Evolutionary conservation across 345 rosid genomes (phyloP).

Genomic region (Rhodamnia rubescens): DNA sequence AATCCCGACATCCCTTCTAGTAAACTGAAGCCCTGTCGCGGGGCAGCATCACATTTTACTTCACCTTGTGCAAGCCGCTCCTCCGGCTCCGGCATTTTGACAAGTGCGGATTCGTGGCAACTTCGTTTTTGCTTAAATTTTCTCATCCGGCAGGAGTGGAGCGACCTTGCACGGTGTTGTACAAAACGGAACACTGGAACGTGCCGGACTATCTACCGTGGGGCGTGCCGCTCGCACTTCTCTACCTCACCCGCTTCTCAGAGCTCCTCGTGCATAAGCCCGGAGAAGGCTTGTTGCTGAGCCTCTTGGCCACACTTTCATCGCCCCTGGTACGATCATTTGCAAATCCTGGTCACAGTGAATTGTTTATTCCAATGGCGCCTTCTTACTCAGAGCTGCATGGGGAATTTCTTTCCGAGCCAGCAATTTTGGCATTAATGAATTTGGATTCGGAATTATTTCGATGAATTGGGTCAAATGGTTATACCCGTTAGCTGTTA

Average conservation of each 20-base stretch:
- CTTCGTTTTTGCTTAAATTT: neutral
- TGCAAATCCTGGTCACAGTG: neutral
- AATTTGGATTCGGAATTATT: neutral
- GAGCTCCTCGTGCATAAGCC: conserved; percentile 46
- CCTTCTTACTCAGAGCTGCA: neutral
- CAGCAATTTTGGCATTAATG: neutral
- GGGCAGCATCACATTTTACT: neutral
- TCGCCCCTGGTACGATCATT: conserved; percentile 21
- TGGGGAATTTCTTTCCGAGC: neutral
- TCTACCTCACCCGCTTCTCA: conserved; percentile 31
- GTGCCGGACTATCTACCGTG: conserved; percentile 32
- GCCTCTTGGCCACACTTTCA: conserved; percentile 22
- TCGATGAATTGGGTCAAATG: neutral
- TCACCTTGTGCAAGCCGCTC: neutral
- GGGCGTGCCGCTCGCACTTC: conserved; percentile 18
- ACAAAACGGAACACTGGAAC: conserved; percentile 27
- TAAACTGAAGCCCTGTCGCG: neutral
- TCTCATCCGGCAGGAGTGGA: conserved; percentile 9
- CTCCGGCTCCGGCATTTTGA: neutral
- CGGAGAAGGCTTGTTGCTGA: conserved; percentile 23
- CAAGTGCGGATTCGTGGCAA: neutral
- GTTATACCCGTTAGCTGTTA: neutral
- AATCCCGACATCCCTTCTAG: neutral
- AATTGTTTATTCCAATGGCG: neutral
- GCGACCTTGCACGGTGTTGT: conserved; percentile 26